Evolutionary conservation across 331 rosid genomes (phyloP), one percentile per base, ranked within the genome.

Genomic region (Rosa hybrid): DNA sequence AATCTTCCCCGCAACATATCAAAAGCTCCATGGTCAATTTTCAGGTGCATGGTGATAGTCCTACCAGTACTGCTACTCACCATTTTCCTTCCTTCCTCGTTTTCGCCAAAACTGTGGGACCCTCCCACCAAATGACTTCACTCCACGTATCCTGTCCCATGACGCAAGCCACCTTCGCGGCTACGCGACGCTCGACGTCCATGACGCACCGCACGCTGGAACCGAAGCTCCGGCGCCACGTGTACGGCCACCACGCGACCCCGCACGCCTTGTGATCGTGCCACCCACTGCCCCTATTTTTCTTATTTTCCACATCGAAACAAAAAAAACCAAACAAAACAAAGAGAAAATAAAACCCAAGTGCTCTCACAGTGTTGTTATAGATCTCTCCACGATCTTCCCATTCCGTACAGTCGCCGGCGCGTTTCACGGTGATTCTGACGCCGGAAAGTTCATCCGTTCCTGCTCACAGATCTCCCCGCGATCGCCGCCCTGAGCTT

Each of bases 201-300:
- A 20, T 70, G 54, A 44, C 74, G 54, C 74, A 45, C 74, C 74
- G 49, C 54, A n/a, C 64, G 14, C 63, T 5, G 13, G 1, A 42
- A 42, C 71, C 7, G 5, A 3, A 62, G 38, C 49, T 63, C 48
- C 38, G 3, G 34, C 7, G 2, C 76, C 88, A 87, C 90, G 92
- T 88, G 92, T 82, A 82, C 88, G 92, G 68, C 0, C 21, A 12
- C 9, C 81, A 87, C 76, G n/a, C 7, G 14, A 12, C 46, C n/a
- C 56, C 46, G 0, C 65, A 82, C 30, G 27, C 42, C 59, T 20
- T 42, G 59, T 68, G 38, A 88, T 87, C 90, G 83, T 77, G 93
- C 87, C 86, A 75, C 64, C 50, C 74, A 34, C 51, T 84, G 69
- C 77, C 18, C 80, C 27, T 74, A 46, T n/a, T 7, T 25, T 5